These are phyloP conservation scores for Amphicarpaea edgeworthii DNA, from an alignment of 306 rosid species.

Conservation along the genomic window DNA sequence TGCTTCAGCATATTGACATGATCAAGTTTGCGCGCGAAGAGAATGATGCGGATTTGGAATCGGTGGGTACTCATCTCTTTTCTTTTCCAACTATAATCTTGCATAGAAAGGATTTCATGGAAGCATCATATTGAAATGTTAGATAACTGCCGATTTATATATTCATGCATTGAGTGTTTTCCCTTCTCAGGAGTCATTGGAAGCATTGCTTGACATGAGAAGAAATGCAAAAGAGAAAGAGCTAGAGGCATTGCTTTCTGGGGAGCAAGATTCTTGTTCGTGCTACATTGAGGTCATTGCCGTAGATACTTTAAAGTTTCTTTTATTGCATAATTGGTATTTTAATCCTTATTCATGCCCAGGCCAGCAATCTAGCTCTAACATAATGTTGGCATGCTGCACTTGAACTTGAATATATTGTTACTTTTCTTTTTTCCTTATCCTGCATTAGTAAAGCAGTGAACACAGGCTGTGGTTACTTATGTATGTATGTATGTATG, in stretches of 20 bases:
- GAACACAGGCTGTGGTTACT: constrained; percentile 25
- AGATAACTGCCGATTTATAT: constrained; percentile 35
- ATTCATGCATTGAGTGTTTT: constrained; percentile 44
- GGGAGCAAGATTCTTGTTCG: constrained; percentile 85
- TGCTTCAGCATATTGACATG: constrained; percentile 93
- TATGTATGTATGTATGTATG: constrained; percentile 31
- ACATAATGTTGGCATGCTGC: constrained; percentile 31
- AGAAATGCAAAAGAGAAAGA: constrained; percentile 83
- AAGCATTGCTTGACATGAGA: constrained; percentile 76
- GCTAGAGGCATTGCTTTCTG: constrained; percentile 88
- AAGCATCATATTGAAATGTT: not conserved
- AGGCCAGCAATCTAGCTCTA: constrained; percentile 5
- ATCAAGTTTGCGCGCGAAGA: constrained; percentile 89
- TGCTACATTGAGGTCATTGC: constrained; percentile 90
- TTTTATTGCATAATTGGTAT: not conserved
- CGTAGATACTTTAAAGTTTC: constrained; percentile 12
- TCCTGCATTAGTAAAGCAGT: not conserved
- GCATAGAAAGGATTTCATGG: too few relatives aligned
- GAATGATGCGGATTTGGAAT: constrained; percentile 83
- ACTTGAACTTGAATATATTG: not conserved
- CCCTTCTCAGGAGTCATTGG: constrained; percentile 74
- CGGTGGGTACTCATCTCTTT: constrained; percentile 78
- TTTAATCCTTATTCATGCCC: constrained; percentile 21
- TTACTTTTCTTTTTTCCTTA: constrained; percentile 1
- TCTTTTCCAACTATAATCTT: not conserved